Evolutionary conservation across 345 rosid genomes (phyloP), one percentile per base, ranked within the genome.

Genomic region (Eucalyptus polybractea): DNA sequence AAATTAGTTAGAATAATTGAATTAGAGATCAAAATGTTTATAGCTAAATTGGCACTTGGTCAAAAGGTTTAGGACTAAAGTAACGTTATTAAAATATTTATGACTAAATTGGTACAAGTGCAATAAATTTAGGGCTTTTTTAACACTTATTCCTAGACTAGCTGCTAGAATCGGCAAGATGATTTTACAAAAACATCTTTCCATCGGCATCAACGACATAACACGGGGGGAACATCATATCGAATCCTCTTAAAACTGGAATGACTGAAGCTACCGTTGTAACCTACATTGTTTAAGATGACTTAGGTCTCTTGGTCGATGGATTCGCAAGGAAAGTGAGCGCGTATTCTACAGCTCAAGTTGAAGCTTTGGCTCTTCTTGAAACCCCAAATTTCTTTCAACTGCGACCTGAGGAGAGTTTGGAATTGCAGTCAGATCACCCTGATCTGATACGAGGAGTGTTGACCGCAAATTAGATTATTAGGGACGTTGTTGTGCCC

Each of bases 91-190:
- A 50, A 50, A 50, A 50, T 15, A 0, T 15, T 50, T 15, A 15
- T 50, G 53, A 50, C 7, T 0, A 0, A 50, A 50, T 50, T 50
- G 1, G 0, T 50, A 50, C 7, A 15, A 6, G 7, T 50, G 19
- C 0, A 50, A 50, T 15, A 50, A 15, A 15, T 6, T 15, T 50
- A 50, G 1, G 3, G 1, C 53, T 15, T 50, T 50, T 50, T 50
- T 50, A 1, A 50, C 53, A 50, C 53, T 15, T 50, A 50, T 50
- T 50, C 7, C 19, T 1, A 50, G 0, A 50, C 1, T 15, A 62
- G 13, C 8, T 62, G 33, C 4, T 13, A 13, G 33, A 29, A 29
- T 13, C 8, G 0, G 58, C 25, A 53, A 53, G 24, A 53, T 53
- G 58, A 19, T 53, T 53, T 53, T 53, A 53, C 56, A 53, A 65